Percentiles rank a stretch among this genome's conserved stretches.
These are phyloP conservation scores for grape (Vitis vinifera) DNA, from an alignment of 164 flowering plant genomes.

Conservation along the genomic window ASM3070453v1 NC_081810.1:763501-764000, in stretches of 20 bases:
- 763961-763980: constrained; percentile 76
- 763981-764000: constrained; percentile 97
- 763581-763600: neutral
- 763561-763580: neutral
- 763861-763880: constrained; percentile 67
- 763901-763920: constrained; percentile 91
- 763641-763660: constrained; percentile 96
- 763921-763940: constrained; percentile 70
- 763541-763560: neutral
- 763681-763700: constrained; percentile 48
- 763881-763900: constrained; percentile 88
- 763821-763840: neutral
- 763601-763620: constrained; percentile 37
- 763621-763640: constrained; percentile 93
- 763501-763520: constrained; percentile 48
- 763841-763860: neutral
- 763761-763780: constrained; percentile 85
- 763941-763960: constrained; percentile 85
- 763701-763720: constrained; percentile 77
- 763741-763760: constrained; percentile 95
- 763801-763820: neutral
- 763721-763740: constrained; percentile 83
- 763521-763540: neutral
- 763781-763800: constrained; percentile 40
- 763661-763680: constrained; percentile 78